phyloP scores from a whole-genome alignment of 495 filamentous ascomycete genomes.

The Aspergillus asperescens region DNA sequence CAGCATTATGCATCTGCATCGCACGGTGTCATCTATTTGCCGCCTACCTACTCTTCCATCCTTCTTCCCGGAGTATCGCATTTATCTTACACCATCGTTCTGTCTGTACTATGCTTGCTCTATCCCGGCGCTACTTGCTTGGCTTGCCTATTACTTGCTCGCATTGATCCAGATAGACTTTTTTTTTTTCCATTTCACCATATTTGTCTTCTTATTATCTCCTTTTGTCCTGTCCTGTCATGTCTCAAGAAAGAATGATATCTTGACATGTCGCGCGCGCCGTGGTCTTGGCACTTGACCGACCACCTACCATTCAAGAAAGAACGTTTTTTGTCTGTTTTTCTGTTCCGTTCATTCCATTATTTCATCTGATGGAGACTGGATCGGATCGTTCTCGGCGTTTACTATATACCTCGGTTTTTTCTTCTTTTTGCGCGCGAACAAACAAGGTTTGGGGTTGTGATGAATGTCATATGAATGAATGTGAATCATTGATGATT shows the following conservation, averaged over 20 bases:
- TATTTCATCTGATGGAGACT: neutral
- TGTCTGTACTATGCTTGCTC: neutral
- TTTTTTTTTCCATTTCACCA: neutral
- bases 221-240: neutral
- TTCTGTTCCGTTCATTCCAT: neutral
- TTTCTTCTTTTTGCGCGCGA: neutral
- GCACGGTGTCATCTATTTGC: slow-evolving; percentile 2
- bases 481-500: neutral
- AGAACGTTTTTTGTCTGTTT: neutral
- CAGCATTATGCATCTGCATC: slow-evolving; percentile 1
- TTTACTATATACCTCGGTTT: slow-evolving; percentile 15
- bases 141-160: neutral
- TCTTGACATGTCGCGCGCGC: no score
- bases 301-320: neutral
- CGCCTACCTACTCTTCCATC: neutral
- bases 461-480: neutral
- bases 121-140: slow-evolving; percentile 1
- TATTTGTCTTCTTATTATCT: neutral
- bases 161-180: slow-evolving; percentile 6
- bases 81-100: no score
- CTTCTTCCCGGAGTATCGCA: no score
- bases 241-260: no score
- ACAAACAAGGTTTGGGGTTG: neutral
- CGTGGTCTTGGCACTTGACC: no score
- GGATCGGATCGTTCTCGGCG: neutral